phyloP scores from a whole-genome alignment of 306 rosid species.

The Nissolia schottii region DNA sequence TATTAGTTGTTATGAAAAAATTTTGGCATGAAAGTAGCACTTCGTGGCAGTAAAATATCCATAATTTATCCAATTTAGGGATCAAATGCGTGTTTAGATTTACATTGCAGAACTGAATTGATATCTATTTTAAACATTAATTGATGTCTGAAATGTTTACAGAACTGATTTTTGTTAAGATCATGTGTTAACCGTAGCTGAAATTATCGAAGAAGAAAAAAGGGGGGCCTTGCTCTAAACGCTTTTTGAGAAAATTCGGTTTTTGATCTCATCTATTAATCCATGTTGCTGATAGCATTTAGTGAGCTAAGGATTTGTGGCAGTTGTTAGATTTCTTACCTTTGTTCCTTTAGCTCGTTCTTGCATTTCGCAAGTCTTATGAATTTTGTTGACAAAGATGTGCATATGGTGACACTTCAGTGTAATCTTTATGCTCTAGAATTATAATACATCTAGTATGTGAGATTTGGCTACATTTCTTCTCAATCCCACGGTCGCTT shows the following conservation, averaged over 20 bases:
- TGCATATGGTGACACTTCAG: neutral
- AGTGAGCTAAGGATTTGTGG: neutral
- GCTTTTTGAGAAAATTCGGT: neutral
- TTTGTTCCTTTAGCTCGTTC: neutral
- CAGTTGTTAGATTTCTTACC: neutral
- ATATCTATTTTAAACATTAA: no score
- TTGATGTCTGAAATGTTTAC: no score
- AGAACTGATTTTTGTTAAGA: no score
- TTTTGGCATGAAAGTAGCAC: no score
- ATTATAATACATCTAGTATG: neutral
- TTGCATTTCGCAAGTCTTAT: neutral
- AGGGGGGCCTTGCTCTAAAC: neutral
- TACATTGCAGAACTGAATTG: no score
- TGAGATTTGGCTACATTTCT: neutral
- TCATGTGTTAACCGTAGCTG: neutral
- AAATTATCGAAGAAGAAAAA: neutral
- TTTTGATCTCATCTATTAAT: no score
- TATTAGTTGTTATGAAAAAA: no score
- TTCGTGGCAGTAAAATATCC: no score
- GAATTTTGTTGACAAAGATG: neutral
- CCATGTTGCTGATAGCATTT: neutral
- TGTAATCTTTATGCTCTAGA: neutral
- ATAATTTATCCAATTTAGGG: no score
- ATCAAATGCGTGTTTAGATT: no score
- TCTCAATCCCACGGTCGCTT: neutral